These are phyloP conservation scores for Aspergillus nomiae DNA, from an alignment of 2,329 filamentous ascomycete genomes.

Conservation along the genomic window DNA sequence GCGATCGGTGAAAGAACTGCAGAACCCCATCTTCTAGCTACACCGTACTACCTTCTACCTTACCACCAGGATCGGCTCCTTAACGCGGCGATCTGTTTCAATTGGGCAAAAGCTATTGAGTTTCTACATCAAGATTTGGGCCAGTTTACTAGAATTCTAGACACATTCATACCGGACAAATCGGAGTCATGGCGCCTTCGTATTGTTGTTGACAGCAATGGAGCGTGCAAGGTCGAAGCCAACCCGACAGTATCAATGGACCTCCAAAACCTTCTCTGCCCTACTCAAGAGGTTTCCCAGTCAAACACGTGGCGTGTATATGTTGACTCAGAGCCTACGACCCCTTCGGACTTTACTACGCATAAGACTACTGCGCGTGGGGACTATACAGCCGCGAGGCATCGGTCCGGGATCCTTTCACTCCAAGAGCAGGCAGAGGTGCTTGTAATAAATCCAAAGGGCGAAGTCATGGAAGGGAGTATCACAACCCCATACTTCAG, in stretches of 20 bases:
- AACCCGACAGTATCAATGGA: constrained; percentile 30
- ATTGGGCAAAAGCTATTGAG: constrained; percentile 42
- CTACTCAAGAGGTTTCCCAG: constrained; percentile 17
- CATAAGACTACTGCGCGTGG: constrained; percentile 80
- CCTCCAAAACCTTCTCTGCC: constrained; percentile 29
- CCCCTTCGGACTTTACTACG: constrained; percentile 67
- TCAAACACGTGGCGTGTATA: constrained; percentile 49
- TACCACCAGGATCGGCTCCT: constrained; percentile 78
- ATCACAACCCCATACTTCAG: constrained; percentile 82
- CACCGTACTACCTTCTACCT: constrained; percentile 76
- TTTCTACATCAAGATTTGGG: constrained; percentile 35
- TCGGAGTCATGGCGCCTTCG: constrained; percentile 42
- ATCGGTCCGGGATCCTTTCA: constrained; percentile 58
- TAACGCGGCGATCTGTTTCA: constrained; percentile 55
- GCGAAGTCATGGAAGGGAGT: constrained; percentile 81
- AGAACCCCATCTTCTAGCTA: constrained; percentile 45
- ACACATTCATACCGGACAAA: constrained; percentile 34
- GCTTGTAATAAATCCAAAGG: constrained; percentile 67
- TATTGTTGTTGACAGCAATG: constrained; percentile 34
- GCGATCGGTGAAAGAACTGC: constrained; percentile 27
- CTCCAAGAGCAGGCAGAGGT: constrained; percentile 64
- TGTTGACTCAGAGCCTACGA: constrained; percentile 56
- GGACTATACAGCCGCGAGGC: constrained; percentile 71
- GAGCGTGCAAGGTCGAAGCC: constrained; percentile 35
- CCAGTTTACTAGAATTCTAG: constrained; percentile 28